Percentiles rank a stretch among this genome's conserved stretches.
These are phyloP conservation scores for Lachnellula occidentalis DNA, from an alignment of 2,329 filamentous ascomycete species.

Conservation along the genomic window DNA sequence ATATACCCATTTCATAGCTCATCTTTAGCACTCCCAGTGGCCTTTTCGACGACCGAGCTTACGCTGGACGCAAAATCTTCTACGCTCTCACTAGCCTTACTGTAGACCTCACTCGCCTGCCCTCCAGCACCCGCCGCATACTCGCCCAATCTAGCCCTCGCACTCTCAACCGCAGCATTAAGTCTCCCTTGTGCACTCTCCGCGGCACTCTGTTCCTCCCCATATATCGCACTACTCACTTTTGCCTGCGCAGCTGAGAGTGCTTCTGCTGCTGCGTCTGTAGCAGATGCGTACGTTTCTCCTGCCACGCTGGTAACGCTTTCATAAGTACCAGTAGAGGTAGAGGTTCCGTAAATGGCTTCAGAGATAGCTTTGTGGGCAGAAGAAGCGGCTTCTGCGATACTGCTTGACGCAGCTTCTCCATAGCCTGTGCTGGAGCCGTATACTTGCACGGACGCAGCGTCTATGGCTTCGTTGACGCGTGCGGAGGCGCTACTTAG, in stretches of 20 bases:
- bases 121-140: slow-evolving; percentile 25
- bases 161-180: slow-evolving; percentile 25
- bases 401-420: slow-evolving; percentile 47
- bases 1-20: slow-evolving; percentile 40
- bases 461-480: slow-evolving; percentile 52
- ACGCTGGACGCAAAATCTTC: slow-evolving; percentile 43
- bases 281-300: slow-evolving; percentile 17
- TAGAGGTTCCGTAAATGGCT: slow-evolving; percentile 52
- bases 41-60: slow-evolving; percentile 35
- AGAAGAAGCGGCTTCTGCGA: slow-evolving; percentile 48
- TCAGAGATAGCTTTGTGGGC: slow-evolving; percentile 50
- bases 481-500: slow-evolving; percentile 51
- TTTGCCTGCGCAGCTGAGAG: slow-evolving; percentile 17
- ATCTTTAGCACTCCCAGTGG: slow-evolving; percentile 43
- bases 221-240: slow-evolving; percentile 21
- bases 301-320: slow-evolving; percentile 31
- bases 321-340: slow-evolving; percentile 43
- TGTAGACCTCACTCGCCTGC: slow-evolving; percentile 31
- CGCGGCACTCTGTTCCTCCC: slow-evolving; percentile 24
- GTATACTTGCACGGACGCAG: slow-evolving; percentile 52
- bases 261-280: slow-evolving; percentile 15
- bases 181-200: slow-evolving; percentile 28
- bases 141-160: slow-evolving; percentile 25
- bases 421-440: slow-evolving; percentile 47
- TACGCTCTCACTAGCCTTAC: slow-evolving; percentile 36